Base-by-base conservation (phyloP, 306 rosid species). In the Carpinus viminea region DNA sequence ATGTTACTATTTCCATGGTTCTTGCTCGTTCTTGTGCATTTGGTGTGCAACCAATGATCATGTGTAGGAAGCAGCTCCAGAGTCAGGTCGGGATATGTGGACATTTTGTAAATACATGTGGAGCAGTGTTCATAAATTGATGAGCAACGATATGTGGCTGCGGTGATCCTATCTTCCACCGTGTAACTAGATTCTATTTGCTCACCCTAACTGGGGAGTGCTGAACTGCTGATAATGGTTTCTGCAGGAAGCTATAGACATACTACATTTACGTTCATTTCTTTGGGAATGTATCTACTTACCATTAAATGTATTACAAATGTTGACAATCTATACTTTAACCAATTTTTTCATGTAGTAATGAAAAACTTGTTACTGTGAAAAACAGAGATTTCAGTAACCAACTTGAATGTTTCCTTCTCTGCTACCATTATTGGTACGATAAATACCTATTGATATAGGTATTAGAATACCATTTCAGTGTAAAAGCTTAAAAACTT, bases 101-200 rank as follows among this genome's bases (percentile, higher is more conserved):
- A 84, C 90, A 88, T 54, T 78, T 57, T 75, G 82, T 81, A 80
- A 80, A 84, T 54, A 70, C 88, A 75, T 84, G 93, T 74, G 82
- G 79, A 81, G 66, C 80, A 83, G 85, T 90, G 84, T 79, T 87
- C 48, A 86, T 91, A 77, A 82, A 61, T 69, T 89, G 82, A 83
- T 70, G 84, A 87, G 79, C 72, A 52, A 74, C 81, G 70, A 3
- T 8, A 76, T 71, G 78, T 68, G 72, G 51, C 45, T 69, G 36
- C 16, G 38, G 38, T 79, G 81, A 72, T 77, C 69, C 72, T 47
- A 46, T 51, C 38, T 51, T 47, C 68, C 34, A 48, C 70, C 46
- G 15, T 77, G 57, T 46, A 56, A 76, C 46, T 80, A 66, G 31
- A 66, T 78, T 65, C 38, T 57, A 60, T 76, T 53, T 55, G 77